Evolutionary conservation across 805 yeast species (phyloP), one percentile per base, ranked within the genome.

Genomic region (Lachancea meyersii): DNA sequence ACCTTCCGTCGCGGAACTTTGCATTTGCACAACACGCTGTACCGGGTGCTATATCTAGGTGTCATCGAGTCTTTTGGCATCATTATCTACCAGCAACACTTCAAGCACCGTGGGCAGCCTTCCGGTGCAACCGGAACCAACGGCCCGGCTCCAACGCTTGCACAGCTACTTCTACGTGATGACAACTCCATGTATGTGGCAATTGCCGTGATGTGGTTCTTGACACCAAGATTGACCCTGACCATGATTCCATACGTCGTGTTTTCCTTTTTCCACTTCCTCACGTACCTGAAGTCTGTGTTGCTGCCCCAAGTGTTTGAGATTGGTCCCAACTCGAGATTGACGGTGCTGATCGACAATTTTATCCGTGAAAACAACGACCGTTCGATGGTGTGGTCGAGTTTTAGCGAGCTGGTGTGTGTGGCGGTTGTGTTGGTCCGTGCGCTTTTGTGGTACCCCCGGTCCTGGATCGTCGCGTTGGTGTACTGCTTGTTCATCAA

Each of bases 241-340:
- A 74, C 95, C 2, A 66, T 82, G 48, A 60, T 80, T 19, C 95
- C 97, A 43, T 87, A 84, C 58, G 69, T 77, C 35, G 68, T 85
- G 44, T 89, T 83, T 63, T 82, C 96, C 6, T 58, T 80, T 16
- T 88, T 91, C 77, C 97, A 89, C 61, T 79, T 78, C 9, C 68
- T 88, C 55, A 80, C 82, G 16, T 91, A 86, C 67, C 50, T 75
- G 42, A 77, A 82, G 52, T 71, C 78, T 32, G 74, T 72, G 49
- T 50, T 91, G 43, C 68, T 89, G 40, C 95, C 97, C 31, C 68
- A 76, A 5, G 64, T 79, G 19, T 53, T 58, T 6, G 47, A 48
- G 16, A 33, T 53, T 17, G 50, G 46, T 16, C 44, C 48, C n/a
- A 54, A 52, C 31, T 54, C 51, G 22, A 53, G 72, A n/a, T 17